These are phyloP conservation scores for Gypsophila paniculata DNA, from an alignment of 179 eudicot genomes.

Conservation along the genomic window DNA sequence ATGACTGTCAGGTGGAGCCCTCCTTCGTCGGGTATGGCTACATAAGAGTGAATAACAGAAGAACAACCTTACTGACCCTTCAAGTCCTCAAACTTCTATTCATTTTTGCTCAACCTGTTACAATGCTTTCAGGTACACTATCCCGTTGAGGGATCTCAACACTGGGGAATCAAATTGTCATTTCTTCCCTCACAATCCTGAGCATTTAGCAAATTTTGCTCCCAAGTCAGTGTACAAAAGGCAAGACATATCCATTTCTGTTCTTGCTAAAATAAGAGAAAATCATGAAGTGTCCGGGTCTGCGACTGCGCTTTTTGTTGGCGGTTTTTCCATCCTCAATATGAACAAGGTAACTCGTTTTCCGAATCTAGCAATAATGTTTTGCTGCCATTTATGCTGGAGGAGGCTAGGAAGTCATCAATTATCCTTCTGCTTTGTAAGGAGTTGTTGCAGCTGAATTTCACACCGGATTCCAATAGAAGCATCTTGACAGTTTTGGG, in stretches of 20 bases:
- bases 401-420: not conserved
- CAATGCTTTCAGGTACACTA: constrained; percentile 38
- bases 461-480: constrained; percentile 42
- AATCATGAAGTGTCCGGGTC: constrained; percentile 53
- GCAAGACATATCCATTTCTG: constrained; percentile 37
- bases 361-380: not conserved
- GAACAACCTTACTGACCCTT: not conserved
- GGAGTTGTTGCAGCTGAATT: constrained; percentile 49
- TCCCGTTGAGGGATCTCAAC: constrained; percentile 70
- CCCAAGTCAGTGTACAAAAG: constrained; percentile 37
- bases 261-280: constrained; percentile 52
- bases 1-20: constrained; percentile 71
- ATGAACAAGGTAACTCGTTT: constrained; percentile 45
- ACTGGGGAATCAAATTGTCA: constrained; percentile 58
- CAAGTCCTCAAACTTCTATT: not conserved
- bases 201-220: constrained; percentile 45
- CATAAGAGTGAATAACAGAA: not conserved
- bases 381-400: not conserved
- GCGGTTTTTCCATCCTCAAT: constrained; percentile 63
- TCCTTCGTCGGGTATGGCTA: constrained; percentile 59
- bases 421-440: constrained; percentile 21
- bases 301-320: constrained; percentile 66
- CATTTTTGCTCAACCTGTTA: constrained; percentile 1
- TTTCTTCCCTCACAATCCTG: constrained; percentile 79
- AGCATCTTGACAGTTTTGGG: constrained; percentile 60